Evolutionary conservation across 1,284 basidiomycete genomes (phyloP).

Genomic region (Leucoagaricus sp.): DNA sequence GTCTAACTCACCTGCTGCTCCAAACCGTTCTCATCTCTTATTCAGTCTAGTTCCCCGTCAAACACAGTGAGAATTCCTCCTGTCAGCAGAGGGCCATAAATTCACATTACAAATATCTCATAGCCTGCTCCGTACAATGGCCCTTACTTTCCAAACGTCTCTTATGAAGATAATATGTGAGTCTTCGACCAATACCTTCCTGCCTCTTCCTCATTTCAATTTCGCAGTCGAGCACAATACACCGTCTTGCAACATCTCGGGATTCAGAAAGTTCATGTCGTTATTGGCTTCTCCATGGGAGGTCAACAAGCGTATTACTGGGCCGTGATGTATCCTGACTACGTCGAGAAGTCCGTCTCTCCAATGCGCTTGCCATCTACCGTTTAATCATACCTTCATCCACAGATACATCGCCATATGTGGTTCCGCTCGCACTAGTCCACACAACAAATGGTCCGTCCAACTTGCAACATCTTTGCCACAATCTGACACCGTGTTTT

Average conservation of each 20-base stretch:
- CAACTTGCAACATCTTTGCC: not conserved
- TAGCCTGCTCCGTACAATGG: constrained; percentile 49
- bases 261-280: constrained; percentile 49
- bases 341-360: constrained; percentile 46
- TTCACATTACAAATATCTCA: constrained; percentile 10
- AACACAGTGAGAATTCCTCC: constrained; percentile 45
- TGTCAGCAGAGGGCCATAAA: constrained; percentile 6
- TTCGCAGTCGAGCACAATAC: constrained; percentile 53
- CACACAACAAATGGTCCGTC: constrained; percentile 57
- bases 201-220: constrained; percentile 4
- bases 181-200: constrained; percentile 15
- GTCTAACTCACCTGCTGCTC: constrained; percentile 10
- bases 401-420: constrained; percentile 53
- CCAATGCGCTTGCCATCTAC: not conserved
- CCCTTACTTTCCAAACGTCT: constrained; percentile 46
- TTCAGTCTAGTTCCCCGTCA: constrained; percentile 60
- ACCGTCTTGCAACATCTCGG: constrained; percentile 51
- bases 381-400: not conserved
- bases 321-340: constrained; percentile 60
- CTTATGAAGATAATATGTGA: constrained; percentile 63
- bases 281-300: constrained; percentile 65
- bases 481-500: not conserved
- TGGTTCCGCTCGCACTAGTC: constrained; percentile 61
- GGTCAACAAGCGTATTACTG: constrained; percentile 67
- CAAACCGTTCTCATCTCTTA: constrained; percentile 5